phyloP scores from a whole-genome alignment of 1,284 basidiomycete species.

The Cutaneotrichosporon cutaneum region DNA sequence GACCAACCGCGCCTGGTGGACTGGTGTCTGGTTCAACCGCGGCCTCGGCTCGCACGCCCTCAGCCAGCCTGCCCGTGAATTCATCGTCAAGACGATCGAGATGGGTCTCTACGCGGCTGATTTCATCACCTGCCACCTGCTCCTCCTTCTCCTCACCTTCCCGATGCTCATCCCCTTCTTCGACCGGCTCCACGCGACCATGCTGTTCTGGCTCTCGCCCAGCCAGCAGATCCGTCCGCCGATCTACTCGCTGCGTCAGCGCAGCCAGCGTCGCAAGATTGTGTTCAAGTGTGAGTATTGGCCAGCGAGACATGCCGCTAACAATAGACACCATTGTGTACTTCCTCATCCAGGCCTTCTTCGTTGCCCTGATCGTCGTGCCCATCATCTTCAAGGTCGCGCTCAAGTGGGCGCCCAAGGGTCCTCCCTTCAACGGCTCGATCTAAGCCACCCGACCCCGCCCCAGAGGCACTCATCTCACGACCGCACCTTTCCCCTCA shows the following conservation, averaged over 20 bases:
- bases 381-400: constrained; percentile 60
- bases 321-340: constrained; percentile 69
- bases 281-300: constrained; percentile 57
- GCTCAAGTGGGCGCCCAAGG: constrained; percentile 62
- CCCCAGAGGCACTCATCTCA: neutral
- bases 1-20: constrained; percentile 97
- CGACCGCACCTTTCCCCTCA: neutral
- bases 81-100: constrained; percentile 93
- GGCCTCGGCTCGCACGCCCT: constrained; percentile 82
- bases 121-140: constrained; percentile 57
- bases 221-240: constrained; percentile 86
- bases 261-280: constrained; percentile 79
- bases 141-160: constrained; percentile 72
- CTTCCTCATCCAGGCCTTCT: constrained; percentile 67
- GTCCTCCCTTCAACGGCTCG: constrained; percentile 39
- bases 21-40: constrained; percentile 88
- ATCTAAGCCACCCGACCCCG: constrained; percentile 31
- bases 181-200: constrained; percentile 84
- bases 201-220: constrained; percentile 66
- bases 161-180: constrained; percentile 82
- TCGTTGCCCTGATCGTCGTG: constrained; percentile 64
- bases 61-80: constrained; percentile 92
- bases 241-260: constrained; percentile 84
- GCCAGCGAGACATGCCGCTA: constrained; percentile 5
- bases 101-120: constrained; percentile 93